Conservation (phyloP, 192 early-diverging fungal species). For the Backusella liffmaniae region DNA sequence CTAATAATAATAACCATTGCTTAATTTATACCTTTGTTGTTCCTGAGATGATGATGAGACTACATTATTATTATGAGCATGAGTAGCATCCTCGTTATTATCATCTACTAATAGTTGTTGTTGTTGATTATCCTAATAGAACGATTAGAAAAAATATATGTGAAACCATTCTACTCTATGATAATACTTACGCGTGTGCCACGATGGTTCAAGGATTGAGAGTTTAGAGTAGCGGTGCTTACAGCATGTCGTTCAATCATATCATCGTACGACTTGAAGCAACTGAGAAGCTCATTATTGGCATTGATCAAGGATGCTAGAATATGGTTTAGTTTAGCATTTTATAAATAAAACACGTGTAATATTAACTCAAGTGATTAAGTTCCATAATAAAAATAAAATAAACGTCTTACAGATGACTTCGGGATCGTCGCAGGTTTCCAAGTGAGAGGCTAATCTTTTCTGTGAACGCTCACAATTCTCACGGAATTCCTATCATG, state of each 20-base stretch:
- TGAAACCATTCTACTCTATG: background rate
- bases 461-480: constrained; percentile 48
- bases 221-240: constrained; percentile 42
- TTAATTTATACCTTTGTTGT: constrained; percentile 2
- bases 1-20: background rate
- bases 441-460: constrained; percentile 40
- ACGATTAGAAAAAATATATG: background rate
- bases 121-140: constrained; percentile 4
- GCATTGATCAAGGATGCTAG: constrained; percentile 48
- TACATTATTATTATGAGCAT: background rate
- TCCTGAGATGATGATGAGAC: background rate
- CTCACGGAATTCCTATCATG: constrained; percentile 48
- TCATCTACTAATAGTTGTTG: background rate
- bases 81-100: background rate
- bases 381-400: background rate
- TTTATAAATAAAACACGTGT: background rate
- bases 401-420: constrained; percentile 38
- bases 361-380: background rate
- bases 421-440: constrained; percentile 32
- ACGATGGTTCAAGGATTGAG: constrained; percentile 26
- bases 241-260: constrained; percentile 56
- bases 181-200: background rate
- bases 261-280: constrained; percentile 57
- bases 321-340: background rate
- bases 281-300: constrained; percentile 52